phyloP scores from a whole-genome alignment of 139 green algal species.

The Closterium sp. region DNA sequence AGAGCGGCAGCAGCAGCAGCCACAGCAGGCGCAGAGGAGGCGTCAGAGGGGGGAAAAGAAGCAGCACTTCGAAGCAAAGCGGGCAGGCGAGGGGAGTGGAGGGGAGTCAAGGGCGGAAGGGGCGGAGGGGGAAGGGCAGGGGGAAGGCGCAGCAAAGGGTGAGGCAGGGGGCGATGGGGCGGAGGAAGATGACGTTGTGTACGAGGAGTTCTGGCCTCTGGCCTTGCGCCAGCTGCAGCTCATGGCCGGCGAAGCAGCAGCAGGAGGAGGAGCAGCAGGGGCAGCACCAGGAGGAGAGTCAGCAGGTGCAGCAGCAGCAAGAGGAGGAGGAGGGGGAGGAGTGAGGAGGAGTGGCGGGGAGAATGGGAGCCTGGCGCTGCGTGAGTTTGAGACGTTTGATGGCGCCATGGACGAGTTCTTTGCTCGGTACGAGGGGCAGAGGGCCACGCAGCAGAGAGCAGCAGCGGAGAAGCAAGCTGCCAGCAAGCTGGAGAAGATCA shows the following conservation, averaged over 20 bases:
- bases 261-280: background rate
- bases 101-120: background rate
- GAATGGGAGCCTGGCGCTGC: conserved; percentile 4
- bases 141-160: background rate
- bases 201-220: conserved; percentile 79
- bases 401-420: conserved; percentile 89
- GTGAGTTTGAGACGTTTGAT: conserved; percentile 81
- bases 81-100: background rate
- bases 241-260: background rate
- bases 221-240: conserved; percentile 63
- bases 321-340: conserved; percentile 6
- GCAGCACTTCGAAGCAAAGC: background rate
- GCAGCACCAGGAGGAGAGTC: background rate
- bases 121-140: background rate
- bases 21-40: background rate
- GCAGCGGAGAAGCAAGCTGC: conserved; percentile 66
- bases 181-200: conserved; percentile 25
- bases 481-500: conserved; percentile 77
- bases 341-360: background rate
- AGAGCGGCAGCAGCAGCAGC: background rate
- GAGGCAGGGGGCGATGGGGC: background rate
- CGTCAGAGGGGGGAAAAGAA: conserved; percentile 1
- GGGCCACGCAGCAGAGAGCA: conserved; percentile 53
- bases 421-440: conserved; percentile 78
- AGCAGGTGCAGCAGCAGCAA: background rate